These are phyloP conservation scores for Annona cherimola DNA, from an alignment of 164 flowering plant species.

Conservation along the genomic window DNA sequence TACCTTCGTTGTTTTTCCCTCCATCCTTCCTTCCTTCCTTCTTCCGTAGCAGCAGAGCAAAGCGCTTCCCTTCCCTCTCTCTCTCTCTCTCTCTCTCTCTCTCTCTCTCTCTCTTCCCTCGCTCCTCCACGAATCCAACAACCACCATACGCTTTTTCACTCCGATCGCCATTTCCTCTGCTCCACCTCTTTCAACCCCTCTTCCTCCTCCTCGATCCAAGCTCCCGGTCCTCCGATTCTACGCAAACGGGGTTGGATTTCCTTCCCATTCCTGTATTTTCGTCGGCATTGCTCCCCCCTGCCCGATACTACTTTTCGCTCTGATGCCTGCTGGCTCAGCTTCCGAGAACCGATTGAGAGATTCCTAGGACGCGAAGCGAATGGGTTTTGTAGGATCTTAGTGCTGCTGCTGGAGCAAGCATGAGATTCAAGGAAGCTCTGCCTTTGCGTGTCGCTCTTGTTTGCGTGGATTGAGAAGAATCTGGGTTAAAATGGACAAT, in stretches of 20 bases:
- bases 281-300: too few species aligned
- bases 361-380: not conserved
- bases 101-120: too few species aligned
- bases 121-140: too few species aligned
- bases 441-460: not conserved
- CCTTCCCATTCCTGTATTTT: too few species aligned
- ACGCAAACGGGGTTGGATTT: too few species aligned
- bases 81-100: too few species aligned
- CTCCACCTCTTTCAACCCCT: not conserved
- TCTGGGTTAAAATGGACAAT: not conserved
- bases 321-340: not conserved
- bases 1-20: not conserved
- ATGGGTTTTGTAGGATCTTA: conserved; percentile 8
- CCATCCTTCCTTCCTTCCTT: not conserved
- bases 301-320: too few species aligned
- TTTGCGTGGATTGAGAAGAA: not conserved
- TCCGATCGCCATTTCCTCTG: too few species aligned
- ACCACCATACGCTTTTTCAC: too few species aligned
- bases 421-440: not conserved
- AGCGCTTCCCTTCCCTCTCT: too few species aligned
- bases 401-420: not conserved
- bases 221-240: too few species aligned
- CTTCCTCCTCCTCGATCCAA: not conserved
- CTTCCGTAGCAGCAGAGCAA: not conserved
- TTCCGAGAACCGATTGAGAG: not conserved